A percentile compares a stretch with the other conserved stretches of the same genome.
Evolutionary conservation across 31 red algal species (phyloP).

Genomic region (Porphyra umbilicalis): DNA sequence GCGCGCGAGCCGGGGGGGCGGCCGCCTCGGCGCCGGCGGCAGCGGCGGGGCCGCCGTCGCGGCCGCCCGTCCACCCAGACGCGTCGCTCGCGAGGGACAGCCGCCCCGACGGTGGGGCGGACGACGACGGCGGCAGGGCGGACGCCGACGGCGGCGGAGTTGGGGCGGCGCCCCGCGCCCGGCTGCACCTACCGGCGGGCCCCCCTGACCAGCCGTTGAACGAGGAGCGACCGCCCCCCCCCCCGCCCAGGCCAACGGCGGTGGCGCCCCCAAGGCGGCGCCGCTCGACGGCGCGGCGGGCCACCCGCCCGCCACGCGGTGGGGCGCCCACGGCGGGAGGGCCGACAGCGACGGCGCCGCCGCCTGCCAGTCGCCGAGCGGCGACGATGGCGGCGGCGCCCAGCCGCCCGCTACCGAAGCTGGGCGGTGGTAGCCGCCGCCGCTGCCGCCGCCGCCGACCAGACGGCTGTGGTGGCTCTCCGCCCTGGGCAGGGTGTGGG

Average conservation of each 20-base stretch:
- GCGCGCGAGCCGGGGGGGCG: no score
- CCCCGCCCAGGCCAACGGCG: no score
- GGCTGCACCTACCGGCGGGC: no score
- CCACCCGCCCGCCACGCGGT: not conserved
- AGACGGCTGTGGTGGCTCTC: not conserved
- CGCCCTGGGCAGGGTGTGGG: not conserved
- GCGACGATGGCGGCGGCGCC: not conserved
- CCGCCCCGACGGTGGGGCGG: no score
- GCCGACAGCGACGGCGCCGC: not conserved
- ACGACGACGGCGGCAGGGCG: no score
- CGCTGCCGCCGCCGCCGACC: not conserved
- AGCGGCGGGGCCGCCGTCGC: no score
- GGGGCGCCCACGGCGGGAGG: not conserved
- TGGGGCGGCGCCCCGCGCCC: no score
- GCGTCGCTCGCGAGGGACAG: not conserved
- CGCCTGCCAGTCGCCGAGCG: not conserved
- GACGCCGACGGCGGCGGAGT: no score
- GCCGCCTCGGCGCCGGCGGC: no score
- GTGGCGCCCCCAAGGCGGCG: not conserved
- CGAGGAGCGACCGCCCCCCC: no score
- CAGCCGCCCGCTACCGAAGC: not conserved
- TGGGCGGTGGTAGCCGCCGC: not conserved
- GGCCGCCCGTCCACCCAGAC: not conserved
- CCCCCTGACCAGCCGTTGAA: no score
- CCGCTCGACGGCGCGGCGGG: not conserved